Evolutionary conservation across 2,329 filamentous ascomycete genomes (phyloP).

Genomic region (Thyridium curvatum): DNA sequence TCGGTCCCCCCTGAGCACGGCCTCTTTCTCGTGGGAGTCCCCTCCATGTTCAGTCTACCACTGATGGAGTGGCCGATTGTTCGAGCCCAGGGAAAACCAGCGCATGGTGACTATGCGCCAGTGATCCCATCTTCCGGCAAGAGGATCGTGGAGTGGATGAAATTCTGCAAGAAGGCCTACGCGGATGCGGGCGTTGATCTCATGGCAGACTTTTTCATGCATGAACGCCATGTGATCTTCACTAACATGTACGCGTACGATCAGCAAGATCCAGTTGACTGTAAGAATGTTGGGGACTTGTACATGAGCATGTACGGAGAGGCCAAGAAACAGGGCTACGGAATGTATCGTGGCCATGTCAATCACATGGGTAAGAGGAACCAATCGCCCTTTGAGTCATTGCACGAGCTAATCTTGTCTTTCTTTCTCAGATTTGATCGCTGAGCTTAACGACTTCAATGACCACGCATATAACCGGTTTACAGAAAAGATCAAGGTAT

Average conservation of each 20-base stretch:
- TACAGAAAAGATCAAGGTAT: conserved; percentile 30
- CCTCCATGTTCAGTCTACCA: conserved; percentile 26
- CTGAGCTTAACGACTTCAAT: conserved; percentile 31
- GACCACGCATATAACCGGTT: conserved; percentile 29
- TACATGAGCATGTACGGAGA: conserved; percentile 25
- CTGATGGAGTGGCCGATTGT: conserved; percentile 28
- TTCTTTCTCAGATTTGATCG: conserved; percentile 21
- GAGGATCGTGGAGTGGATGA: conserved; percentile 33
- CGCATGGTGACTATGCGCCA: conserved; percentile 29
- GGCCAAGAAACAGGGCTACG: conserved; percentile 26
- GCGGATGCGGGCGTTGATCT: conserved; percentile 34
- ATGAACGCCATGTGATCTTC: conserved; percentile 37
- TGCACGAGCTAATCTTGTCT: too few relatives aligned
- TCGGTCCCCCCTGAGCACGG: conserved; percentile 23
- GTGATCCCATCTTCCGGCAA: conserved; percentile 29
- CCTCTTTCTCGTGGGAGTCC: conserved; percentile 26
- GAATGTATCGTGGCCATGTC: conserved; percentile 30
- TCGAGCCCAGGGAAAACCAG: conserved; percentile 18
- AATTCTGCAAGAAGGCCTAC: conserved; percentile 30
- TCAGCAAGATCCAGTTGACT: conserved; percentile 31
- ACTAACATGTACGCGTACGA: conserved; percentile 42
- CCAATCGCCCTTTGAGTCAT: too few relatives aligned
- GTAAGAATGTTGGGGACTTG: conserved; percentile 24
- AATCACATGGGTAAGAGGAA: conserved; percentile 29
- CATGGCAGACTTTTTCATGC: conserved; percentile 41